phyloP scores from a whole-genome alignment of 495 filamentous ascomycete species.

The Ramalina intermedia region DNA sequence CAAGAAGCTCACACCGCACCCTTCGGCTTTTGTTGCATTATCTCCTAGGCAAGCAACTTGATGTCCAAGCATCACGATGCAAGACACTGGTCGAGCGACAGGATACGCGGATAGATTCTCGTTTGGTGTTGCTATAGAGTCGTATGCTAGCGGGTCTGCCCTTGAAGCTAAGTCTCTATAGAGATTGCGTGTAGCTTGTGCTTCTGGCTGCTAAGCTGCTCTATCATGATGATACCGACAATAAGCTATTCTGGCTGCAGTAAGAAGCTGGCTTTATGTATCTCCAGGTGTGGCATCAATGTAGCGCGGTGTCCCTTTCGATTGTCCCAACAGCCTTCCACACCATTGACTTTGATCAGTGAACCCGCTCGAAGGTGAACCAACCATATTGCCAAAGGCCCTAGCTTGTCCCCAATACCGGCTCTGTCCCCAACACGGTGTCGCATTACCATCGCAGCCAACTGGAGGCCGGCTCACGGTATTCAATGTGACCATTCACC shows the following conservation, averaged over 20 bases:
- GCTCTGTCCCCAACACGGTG: too few species aligned
- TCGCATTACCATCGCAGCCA: too few species aligned
- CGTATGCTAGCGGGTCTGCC: constrained; percentile 28
- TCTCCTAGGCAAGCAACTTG: too few species aligned
- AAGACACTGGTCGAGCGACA: constrained; percentile 10
- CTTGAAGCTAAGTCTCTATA: background rate
- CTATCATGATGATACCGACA: constrained; percentile 53
- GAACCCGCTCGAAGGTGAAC: too few species aligned
- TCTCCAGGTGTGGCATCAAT: constrained; percentile 10
- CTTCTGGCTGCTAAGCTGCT: constrained; percentile 40
- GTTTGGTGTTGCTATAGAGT: constrained; percentile 26
- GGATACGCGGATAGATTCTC: constrained; percentile 9
- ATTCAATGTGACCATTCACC: too few species aligned
- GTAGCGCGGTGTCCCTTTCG: too few species aligned
- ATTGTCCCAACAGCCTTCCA: too few species aligned
- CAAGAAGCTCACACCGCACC: background rate
- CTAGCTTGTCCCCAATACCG: too few species aligned
- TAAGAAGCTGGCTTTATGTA: constrained; percentile 34
- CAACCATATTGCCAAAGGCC: too few species aligned
- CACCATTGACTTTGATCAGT: too few species aligned
- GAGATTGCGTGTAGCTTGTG: constrained; percentile 10
- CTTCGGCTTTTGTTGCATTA: too few species aligned
- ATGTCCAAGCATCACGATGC: constrained; percentile 2
- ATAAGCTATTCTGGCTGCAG: constrained; percentile 50
- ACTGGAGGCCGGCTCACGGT: too few species aligned